Evolutionary conservation across 805 yeast genomes (phyloP).

Genomic region (Kodamaea kaohsiungensis): DNA sequence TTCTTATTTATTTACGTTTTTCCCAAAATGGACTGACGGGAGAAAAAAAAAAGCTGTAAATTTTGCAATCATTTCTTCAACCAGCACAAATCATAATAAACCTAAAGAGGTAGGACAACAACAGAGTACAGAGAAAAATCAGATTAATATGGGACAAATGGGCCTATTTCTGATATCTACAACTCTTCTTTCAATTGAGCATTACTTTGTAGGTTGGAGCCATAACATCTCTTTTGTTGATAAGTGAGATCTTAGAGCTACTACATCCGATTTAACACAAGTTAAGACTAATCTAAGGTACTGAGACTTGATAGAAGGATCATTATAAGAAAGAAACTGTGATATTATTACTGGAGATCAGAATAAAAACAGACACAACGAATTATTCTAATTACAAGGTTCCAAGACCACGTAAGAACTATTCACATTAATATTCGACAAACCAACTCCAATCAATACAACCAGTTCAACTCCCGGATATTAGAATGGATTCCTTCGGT

Average conservation of each 20-base stretch:
- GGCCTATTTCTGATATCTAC: conserved; percentile 6
- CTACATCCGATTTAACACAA: too few relatives aligned
- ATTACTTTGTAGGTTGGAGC: background rate
- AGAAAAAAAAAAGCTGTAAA: conserved; percentile 19
- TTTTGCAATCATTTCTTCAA: conserved; percentile 1
- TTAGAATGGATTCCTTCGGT: conserved; percentile 20
- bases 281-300: background rate
- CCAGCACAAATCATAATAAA: conserved; percentile 26
- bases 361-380: background rate
- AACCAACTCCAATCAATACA: too few relatives aligned
- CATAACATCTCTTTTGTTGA: background rate
- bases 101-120: conserved; percentile 11
- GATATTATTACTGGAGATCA: background rate
- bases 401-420: background rate
- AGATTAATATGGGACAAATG: conserved; percentile 6
- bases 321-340: background rate
- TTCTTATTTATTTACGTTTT: background rate
- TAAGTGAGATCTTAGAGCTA: background rate
- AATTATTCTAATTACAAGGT: background rate
- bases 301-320: background rate
- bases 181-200: conserved; percentile 5
- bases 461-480: too few relatives aligned
- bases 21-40: conserved; percentile 12
- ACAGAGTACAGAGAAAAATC: conserved; percentile 4
- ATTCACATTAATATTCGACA: too few relatives aligned